These are phyloP conservation scores for Candida mattraensis DNA, from an alignment of 805 yeast genomes.

Conservation along the genomic window DNA sequence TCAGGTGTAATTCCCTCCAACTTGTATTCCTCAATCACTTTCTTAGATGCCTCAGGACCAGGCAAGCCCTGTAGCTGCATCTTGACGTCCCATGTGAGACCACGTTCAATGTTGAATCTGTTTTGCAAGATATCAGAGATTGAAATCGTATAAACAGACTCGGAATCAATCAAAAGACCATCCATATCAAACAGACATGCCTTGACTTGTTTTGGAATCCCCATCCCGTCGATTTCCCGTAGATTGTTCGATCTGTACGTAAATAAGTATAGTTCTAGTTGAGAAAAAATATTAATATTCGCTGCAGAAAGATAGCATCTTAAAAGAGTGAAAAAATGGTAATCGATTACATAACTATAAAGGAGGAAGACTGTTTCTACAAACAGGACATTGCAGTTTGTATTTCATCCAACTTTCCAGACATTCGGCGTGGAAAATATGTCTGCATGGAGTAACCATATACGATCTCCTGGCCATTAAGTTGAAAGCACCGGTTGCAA, in stretches of 20 bases:
- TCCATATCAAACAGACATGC: slow-evolving; percentile 73
- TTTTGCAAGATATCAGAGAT: slow-evolving; percentile 62
- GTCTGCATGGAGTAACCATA: slow-evolving; percentile 90
- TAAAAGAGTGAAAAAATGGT: too few relatives aligned
- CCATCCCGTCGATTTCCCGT: too few relatives aligned
- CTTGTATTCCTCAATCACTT: slow-evolving; percentile 65
- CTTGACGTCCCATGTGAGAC: slow-evolving; percentile 89
- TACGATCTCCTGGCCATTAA: slow-evolving; percentile 43
- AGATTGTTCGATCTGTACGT: too few relatives aligned
- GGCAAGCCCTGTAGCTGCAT: slow-evolving; percentile 88
- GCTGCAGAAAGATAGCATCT: too few relatives aligned
- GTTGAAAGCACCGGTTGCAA: slow-evolving; percentile 20
- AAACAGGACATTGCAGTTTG: slow-evolving; percentile 90
- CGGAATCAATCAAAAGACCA: slow-evolving; percentile 89
- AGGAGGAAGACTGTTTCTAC: slow-evolving; percentile 85
- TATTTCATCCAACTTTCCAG: slow-evolving; percentile 92
- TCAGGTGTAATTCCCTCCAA: slow-evolving; percentile 63
- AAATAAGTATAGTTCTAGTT: too few relatives aligned
- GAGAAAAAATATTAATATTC: too few relatives aligned
- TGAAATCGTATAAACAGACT: slow-evolving; percentile 84
- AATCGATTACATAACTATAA: slow-evolving; percentile 35
- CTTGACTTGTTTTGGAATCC: slow-evolving; percentile 17
- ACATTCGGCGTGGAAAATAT: slow-evolving; percentile 87
- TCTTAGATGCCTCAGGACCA: slow-evolving; percentile 68
- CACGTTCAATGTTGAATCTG: slow-evolving; percentile 56